phyloP scores from a whole-genome alignment of 2,329 filamentous ascomycete species.

The Bipolaris cookei region DNA sequence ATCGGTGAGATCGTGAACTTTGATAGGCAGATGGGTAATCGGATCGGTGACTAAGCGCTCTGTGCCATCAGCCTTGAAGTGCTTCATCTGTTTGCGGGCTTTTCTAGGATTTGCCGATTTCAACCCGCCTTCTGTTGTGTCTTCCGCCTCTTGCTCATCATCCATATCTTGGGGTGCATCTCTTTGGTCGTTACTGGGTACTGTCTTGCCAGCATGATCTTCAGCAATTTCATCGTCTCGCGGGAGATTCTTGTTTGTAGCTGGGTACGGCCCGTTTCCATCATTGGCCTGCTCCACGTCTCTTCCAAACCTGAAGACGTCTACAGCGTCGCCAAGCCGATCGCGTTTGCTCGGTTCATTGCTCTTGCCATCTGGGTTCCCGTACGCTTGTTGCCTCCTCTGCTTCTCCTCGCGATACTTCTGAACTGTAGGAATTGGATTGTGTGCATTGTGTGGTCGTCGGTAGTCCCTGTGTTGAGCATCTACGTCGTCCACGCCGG shows the following conservation, averaged over 20 bases:
- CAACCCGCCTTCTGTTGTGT: constrained; percentile 54
- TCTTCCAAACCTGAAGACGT: constrained; percentile 41
- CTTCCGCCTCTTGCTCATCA: constrained; percentile 36
- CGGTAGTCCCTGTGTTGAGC: constrained; percentile 47
- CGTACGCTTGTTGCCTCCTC: constrained; percentile 47
- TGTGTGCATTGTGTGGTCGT: constrained; percentile 52
- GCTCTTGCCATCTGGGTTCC: constrained; percentile 24
- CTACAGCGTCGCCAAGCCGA: constrained; percentile 47
- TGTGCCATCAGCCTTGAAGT: constrained; percentile 55
- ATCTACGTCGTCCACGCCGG: constrained; percentile 53
- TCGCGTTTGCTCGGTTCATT: constrained; percentile 44
- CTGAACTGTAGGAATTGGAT: constrained; percentile 56
- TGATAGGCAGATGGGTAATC: constrained; percentile 72
- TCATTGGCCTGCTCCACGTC: constrained; percentile 33
- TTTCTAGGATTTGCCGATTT: constrained; percentile 52
- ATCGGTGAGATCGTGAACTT: constrained; percentile 71
- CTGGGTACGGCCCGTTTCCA: constrained; percentile 41
- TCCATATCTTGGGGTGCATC: constrained; percentile 28
- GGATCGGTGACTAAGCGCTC: constrained; percentile 72
- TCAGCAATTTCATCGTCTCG: constrained; percentile 38
- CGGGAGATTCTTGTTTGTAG: constrained; percentile 47
- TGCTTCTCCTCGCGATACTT: constrained; percentile 57
- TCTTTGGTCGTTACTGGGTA: constrained; percentile 16
- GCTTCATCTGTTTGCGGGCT: constrained; percentile 58
- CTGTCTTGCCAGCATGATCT: constrained; percentile 41